Evolutionary conservation across 169 alveolate genomes (phyloP).

Genomic region (Perkinsus olseni): DNA sequence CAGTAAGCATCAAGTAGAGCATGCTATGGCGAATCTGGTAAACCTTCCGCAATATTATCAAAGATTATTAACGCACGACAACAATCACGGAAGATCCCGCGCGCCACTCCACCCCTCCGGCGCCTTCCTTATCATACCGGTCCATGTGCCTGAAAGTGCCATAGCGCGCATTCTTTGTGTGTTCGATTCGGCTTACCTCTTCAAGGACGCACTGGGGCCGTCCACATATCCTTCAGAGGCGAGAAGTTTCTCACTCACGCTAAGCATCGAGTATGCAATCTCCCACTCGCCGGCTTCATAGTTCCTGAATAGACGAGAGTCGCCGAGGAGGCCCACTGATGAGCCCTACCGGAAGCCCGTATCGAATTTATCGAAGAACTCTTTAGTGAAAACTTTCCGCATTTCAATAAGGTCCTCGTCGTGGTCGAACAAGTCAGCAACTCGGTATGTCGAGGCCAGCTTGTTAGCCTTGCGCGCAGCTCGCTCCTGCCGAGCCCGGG

Average conservation of each 20-base stretch:
- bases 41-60: too few relatives aligned
- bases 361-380: background rate
- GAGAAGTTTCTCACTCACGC: background rate
- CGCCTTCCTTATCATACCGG: background rate
- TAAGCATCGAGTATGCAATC: slow-evolving; percentile 22
- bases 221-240: background rate
- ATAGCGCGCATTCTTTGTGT: background rate
- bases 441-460: background rate
- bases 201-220: background rate
- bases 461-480: background rate
- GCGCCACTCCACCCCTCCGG: background rate
- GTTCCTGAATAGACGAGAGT: background rate
- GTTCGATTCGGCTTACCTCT: background rate
- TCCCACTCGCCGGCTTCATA: slow-evolving; percentile 71
- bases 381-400: background rate
- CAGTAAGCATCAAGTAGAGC: too few relatives aligned
- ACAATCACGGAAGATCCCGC: background rate
- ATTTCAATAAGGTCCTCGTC: background rate
- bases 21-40: too few relatives aligned
- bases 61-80: too few relatives aligned
- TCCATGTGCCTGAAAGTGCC: background rate
- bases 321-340: background rate
- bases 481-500: background rate
- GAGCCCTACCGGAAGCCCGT: slow-evolving; percentile 6
- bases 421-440: background rate